Evolutionary conservation across 148 eudicot genomes (phyloP).

Genomic region (Pouteria glomerata): DNA sequence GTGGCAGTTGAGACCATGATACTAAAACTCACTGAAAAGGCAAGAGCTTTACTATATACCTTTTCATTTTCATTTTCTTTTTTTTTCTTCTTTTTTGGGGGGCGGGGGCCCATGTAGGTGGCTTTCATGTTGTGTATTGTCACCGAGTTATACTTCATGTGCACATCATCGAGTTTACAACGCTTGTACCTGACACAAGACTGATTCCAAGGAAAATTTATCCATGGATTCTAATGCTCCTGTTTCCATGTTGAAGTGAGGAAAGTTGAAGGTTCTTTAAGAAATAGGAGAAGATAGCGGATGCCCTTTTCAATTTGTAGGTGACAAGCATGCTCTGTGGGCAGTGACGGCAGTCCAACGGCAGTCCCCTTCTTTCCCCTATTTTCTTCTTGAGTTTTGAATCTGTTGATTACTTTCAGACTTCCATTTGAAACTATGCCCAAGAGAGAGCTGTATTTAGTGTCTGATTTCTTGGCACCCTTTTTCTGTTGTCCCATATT

Average conservation of each 20-base stretch:
- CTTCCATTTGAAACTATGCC: neutral
- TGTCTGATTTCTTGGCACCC: neutral
- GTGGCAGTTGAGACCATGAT: constrained; percentile 94
- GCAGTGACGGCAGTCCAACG: no score
- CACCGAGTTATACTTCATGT: neutral
- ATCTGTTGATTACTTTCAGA: neutral
- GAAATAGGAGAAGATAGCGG: neutral
- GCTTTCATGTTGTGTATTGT: neutral
- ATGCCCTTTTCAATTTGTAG: neutral
- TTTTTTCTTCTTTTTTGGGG: no score
- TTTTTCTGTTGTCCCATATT: constrained; percentile 4
- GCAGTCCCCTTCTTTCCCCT: neutral
- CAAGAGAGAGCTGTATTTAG: neutral
- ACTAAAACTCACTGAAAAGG: constrained; percentile 83
- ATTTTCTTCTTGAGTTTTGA: neutral
- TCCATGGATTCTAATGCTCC: neutral
- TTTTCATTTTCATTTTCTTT: neutral
- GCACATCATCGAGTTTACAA: neutral
- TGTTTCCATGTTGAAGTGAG: neutral
- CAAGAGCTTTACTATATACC: constrained; percentile 6
- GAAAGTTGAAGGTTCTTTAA: neutral
- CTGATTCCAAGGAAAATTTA: constrained; percentile 1
- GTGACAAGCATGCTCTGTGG: neutral
- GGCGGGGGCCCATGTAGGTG: neutral
- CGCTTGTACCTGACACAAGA: neutral